A percentile compares a stretch with the other conserved stretches of the same genome.
Conservation (phyloP, 805 yeast genomes). For the Ascoidea rubescens region DNA sequence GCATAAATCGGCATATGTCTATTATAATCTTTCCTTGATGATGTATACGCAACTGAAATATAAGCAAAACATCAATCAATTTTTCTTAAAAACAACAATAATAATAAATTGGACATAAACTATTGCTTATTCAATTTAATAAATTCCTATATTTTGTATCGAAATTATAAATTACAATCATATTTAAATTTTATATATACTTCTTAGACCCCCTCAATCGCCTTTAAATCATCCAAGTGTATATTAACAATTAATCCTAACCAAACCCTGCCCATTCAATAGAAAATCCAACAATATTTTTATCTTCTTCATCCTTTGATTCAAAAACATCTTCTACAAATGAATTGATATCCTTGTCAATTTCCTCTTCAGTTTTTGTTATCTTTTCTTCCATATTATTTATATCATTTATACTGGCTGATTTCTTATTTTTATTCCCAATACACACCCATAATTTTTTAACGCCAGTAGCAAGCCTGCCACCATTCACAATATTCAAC, state of each 20-base stretch:
- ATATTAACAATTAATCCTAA: constrained; percentile 15
- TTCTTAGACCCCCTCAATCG: too few species aligned
- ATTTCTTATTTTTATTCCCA: constrained; percentile 16
- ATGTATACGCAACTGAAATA: too few species aligned
- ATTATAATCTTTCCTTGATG: too few species aligned
- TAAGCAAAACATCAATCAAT: too few species aligned
- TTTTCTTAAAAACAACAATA: too few species aligned
- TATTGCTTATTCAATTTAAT: too few species aligned
- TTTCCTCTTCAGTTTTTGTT: too few species aligned
- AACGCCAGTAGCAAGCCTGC: constrained; percentile 84
- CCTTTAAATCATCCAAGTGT: neutral
- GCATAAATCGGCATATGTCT: too few species aligned
- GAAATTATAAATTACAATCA: too few species aligned
- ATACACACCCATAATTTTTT: constrained; percentile 59
- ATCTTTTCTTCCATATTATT: constrained; percentile 1
- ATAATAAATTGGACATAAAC: too few species aligned
- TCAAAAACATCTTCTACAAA: constrained; percentile 11
- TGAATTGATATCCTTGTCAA: constrained; percentile 23
- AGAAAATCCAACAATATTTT: constrained; percentile 39
- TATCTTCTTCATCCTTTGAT: constrained; percentile 11
- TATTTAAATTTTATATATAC: too few species aligned
- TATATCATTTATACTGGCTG: neutral
- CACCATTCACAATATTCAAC: constrained; percentile 60
- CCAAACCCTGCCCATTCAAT: constrained; percentile 98
- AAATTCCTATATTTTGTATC: too few species aligned